phyloP scores from a whole-genome alignment of 1,284 basidiomycete species.

The Leccinum pachyderme region DNA sequence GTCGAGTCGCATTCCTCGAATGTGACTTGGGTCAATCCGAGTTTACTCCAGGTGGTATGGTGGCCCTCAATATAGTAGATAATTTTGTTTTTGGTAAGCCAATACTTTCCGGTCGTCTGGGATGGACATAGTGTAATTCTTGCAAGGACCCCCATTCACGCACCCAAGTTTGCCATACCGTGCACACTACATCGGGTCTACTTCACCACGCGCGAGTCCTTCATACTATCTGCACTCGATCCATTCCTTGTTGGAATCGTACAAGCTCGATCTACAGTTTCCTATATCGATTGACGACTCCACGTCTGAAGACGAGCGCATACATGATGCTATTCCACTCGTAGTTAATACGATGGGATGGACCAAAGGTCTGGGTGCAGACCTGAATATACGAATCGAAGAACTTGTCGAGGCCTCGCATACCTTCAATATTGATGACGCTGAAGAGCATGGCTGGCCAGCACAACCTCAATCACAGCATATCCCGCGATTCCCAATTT shows the following conservation, averaged over 20 bases:
- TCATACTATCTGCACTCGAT: constrained; percentile 77
- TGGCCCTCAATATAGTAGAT: constrained; percentile 76
- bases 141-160: constrained; percentile 78
- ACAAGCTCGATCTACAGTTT: constrained; percentile 68
- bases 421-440: constrained; percentile 23
- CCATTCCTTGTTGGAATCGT: constrained; percentile 66
- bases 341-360: constrained; percentile 97
- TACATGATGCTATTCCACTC: constrained; percentile 69
- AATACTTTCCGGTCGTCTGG: neutral
- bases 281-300: constrained; percentile 33
- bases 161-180: constrained; percentile 70
- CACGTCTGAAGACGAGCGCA: constrained; percentile 37
- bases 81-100: constrained; percentile 65
- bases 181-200: constrained; percentile 84
- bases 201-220: constrained; percentile 78
- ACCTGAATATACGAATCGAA: constrained; percentile 73
- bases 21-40: constrained; percentile 94
- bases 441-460: constrained; percentile 24
- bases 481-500: constrained; percentile 3
- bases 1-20: constrained; percentile 84
- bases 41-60: constrained; percentile 85
- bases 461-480: constrained; percentile 31
- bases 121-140: neutral
- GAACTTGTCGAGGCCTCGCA: constrained; percentile 59
- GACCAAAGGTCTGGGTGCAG: constrained; percentile 91